Percentiles rank a stretch among this genome's conserved stretches.
phyloP scores from a whole-genome alignment of 345 rosid genomes.

The Citrus maxima region DNA sequence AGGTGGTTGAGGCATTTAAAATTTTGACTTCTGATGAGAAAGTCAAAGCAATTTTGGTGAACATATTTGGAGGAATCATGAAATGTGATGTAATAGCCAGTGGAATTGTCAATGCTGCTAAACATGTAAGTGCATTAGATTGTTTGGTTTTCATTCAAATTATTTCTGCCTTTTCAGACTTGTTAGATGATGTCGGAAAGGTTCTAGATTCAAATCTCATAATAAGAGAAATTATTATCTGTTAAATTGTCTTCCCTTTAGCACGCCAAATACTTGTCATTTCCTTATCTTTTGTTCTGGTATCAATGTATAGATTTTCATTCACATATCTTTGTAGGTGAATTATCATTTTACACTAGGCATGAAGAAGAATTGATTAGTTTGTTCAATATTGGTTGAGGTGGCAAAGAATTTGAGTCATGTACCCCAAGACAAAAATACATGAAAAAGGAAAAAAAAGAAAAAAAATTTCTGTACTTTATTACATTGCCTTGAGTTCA shows the following conservation, averaged over 20 bases:
- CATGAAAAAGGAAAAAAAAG: background rate
- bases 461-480: background rate
- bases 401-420: background rate
- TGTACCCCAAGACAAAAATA: background rate
- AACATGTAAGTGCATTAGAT: slow-evolving; percentile 45
- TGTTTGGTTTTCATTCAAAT: background rate
- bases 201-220: background rate
- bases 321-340: background rate
- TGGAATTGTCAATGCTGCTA: slow-evolving; percentile 98
- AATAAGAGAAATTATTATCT: background rate
- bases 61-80: slow-evolving; percentile 99
- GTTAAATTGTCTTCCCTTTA: background rate
- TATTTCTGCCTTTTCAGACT: background rate
- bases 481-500: background rate
- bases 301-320: background rate
- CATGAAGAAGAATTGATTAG: background rate
- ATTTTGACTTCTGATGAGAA: slow-evolving; percentile 95
- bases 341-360: background rate
- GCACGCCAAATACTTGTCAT: background rate
- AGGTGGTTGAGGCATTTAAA: slow-evolving; percentile 99
- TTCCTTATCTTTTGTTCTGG: background rate
- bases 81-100: slow-evolving; percentile 98
- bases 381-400: background rate
- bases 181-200: background rate
- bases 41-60: slow-evolving; percentile 97